phyloP scores from a whole-genome alignment of 768 basidiomycete species.

The Lactifluus hygrophoroides region DNA sequence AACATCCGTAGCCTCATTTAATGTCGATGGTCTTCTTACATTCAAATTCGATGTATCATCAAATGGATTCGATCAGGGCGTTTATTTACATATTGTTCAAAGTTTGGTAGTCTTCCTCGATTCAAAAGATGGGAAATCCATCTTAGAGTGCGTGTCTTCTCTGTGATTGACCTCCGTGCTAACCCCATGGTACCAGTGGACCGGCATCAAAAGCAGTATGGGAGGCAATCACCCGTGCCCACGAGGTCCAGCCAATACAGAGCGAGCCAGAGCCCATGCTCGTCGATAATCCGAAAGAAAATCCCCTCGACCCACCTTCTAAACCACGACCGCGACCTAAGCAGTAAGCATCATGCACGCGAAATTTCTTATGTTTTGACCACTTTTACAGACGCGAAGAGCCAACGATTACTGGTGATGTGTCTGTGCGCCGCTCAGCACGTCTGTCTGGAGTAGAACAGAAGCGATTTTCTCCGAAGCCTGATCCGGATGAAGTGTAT shows the following conservation, averaged over 20 bases:
- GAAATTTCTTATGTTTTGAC: neutral
- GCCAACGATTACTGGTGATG: neutral
- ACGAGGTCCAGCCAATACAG: neutral
- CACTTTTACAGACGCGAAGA: neutral
- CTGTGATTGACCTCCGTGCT: neutral
- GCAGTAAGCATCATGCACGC: neutral
- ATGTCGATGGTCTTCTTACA: neutral
- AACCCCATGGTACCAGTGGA: neutral
- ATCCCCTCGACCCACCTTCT: neutral
- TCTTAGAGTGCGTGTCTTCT: neutral
- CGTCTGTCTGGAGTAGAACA: slow-evolving; percentile 13
- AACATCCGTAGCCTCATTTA: neutral
- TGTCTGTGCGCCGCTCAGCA: slow-evolving; percentile 15
- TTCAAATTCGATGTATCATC: slow-evolving; percentile 9
- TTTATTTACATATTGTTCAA: neutral
- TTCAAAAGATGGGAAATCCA: neutral
- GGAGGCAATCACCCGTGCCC: slow-evolving; percentile 2
- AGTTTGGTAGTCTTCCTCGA: neutral
- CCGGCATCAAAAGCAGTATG: slow-evolving; percentile 8
- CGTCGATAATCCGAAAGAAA: neutral
- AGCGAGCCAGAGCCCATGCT: neutral
- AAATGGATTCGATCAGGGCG: neutral
- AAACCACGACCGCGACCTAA: neutral
- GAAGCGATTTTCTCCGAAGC: slow-evolving; percentile 3
- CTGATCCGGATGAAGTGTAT: slow-evolving; percentile 20